These are phyloP conservation scores for Ziziphus jujuba DNA, from an alignment of 306 rosid species.

Conservation along the genomic window DNA sequence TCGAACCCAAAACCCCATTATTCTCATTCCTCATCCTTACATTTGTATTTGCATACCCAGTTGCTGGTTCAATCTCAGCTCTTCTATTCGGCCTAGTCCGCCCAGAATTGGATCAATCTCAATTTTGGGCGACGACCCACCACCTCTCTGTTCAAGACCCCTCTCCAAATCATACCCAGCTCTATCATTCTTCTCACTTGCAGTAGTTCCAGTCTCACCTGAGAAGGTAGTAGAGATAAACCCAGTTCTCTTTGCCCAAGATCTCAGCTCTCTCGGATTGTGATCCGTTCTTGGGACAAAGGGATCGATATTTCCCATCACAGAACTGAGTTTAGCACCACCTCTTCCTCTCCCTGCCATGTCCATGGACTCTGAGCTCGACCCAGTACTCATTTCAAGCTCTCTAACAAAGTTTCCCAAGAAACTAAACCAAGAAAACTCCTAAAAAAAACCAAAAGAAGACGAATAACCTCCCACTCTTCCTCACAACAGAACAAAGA, in stretches of 20 bases:
- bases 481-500: not conserved
- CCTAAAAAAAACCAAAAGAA: slow-evolving; percentile 1
- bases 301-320: slow-evolving; percentile 47
- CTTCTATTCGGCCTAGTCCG: slow-evolving; percentile 49
- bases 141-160: slow-evolving; percentile 42
- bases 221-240: slow-evolving; percentile 72
- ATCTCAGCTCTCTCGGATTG: slow-evolving; percentile 71
- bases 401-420: slow-evolving; percentile 6
- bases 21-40: slow-evolving; percentile 43
- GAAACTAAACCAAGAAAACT: slow-evolving; percentile 20
- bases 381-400: slow-evolving; percentile 53
- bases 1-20: slow-evolving; percentile 32
- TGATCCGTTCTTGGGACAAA: slow-evolving; percentile 67
- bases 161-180: slow-evolving; percentile 52
- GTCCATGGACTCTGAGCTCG: slow-evolving; percentile 32
- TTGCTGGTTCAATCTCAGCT: slow-evolving; percentile 57
- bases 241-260: slow-evolving; percentile 93
- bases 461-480: slow-evolving; percentile 7
- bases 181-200: slow-evolving; percentile 51
- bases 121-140: slow-evolving; percentile 71
- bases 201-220: slow-evolving; percentile 56
- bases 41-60: slow-evolving; percentile 27
- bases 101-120: slow-evolving; percentile 81
- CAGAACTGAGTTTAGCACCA: slow-evolving; percentile 29
- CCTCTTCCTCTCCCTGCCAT: slow-evolving; percentile 34